Base-by-base conservation (phyloP, 768 basidiomycete species). In the Phlegmacium glaucopus region DNA sequence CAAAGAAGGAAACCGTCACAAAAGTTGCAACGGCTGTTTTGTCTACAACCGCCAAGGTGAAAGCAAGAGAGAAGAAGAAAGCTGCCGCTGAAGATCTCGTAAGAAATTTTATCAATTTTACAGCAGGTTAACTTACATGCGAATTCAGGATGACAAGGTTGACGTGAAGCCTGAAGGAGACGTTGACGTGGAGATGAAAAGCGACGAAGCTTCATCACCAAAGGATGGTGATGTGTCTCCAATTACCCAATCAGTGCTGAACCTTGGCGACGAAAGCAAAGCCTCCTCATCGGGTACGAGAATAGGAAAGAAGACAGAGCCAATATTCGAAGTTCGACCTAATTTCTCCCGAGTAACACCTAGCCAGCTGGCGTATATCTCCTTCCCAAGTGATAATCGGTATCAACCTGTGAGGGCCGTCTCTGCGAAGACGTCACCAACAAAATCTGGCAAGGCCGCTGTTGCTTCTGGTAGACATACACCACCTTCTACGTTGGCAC, bases 41-140 rank as follows among this genome's bases (percentile, higher is more conserved):
- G 34, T 96, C 93, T 7, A 98, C 96, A 1, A 99, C 96, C 1
- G 95, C 94, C 0, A 95, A 92, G 65, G 92, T 90, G n/a, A 92
- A 91, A 64, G 94, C 94, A 1, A 79, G 96, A 53, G 93, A 94
- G 61, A 94, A 90, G 77, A 88, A 82, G 58, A 93, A 96, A 67
- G 90, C 88, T 37, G 88, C 81, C 35, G 83, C 81, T 4, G 92
- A 92, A 42, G 82, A 78, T 9, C 88, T 89, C 39, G 72, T 75
- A 1, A 93, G 94, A 84, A 90, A 95, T 16, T 77, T 34, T 34
- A 34, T 11, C 6, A 6, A n/a, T 34, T n/a, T 11, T 34, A 34
- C 32, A 10, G 10, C 32, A n/a, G 6, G n/a, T n/a, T n/a, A n/a
- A 6, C 32, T 34, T 10, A 34, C 10, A n/a, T n/a, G n/a, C 10